Evolutionary conservation across 2,329 filamentous ascomycete genomes (phyloP).

Genomic region (Aspergillus sp.): DNA sequence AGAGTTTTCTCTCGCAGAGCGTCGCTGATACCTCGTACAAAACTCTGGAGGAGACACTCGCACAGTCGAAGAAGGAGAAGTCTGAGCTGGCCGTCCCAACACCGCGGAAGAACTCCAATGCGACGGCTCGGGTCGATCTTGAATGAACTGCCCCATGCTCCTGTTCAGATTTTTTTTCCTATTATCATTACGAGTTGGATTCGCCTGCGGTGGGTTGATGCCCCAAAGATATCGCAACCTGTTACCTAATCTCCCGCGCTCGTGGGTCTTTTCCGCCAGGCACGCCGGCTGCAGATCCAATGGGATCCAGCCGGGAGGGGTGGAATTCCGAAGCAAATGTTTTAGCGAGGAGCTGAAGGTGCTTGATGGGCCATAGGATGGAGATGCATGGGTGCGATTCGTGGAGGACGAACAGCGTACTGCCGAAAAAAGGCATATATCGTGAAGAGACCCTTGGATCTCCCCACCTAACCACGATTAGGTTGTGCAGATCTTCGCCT

Average conservation of each 20-base stretch:
- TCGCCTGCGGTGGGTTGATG: neutral
- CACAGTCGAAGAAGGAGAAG: too few relatives aligned
- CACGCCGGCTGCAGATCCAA: neutral
- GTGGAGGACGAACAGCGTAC: too few relatives aligned
- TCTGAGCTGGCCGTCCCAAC: too few relatives aligned
- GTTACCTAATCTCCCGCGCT: neutral
- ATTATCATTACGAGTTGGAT: neutral
- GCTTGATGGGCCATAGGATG: neutral
- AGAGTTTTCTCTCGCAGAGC: neutral
- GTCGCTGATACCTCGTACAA: neutral
- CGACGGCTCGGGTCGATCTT: too few relatives aligned
- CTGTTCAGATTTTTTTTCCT: neutral
- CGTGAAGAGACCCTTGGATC: too few relatives aligned
- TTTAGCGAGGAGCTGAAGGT: neutral
- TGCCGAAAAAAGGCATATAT: too few relatives aligned
- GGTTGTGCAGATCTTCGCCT: too few relatives aligned
- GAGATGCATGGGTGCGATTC: too few relatives aligned
- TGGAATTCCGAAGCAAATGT: neutral
- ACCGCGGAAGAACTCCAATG: too few relatives aligned
- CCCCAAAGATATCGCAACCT: neutral
- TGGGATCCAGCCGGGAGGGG: neutral
- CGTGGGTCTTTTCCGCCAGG: slow-evolving; percentile 1
- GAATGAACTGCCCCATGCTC: neutral
- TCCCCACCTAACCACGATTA: too few relatives aligned
- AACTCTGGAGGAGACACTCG: neutral